A percentile compares a stretch with the other conserved stretches of the same genome.
Evolutionary conservation across 139 green algal species (phyloP).

Genomic region (Picochlorum sp.): DNA sequence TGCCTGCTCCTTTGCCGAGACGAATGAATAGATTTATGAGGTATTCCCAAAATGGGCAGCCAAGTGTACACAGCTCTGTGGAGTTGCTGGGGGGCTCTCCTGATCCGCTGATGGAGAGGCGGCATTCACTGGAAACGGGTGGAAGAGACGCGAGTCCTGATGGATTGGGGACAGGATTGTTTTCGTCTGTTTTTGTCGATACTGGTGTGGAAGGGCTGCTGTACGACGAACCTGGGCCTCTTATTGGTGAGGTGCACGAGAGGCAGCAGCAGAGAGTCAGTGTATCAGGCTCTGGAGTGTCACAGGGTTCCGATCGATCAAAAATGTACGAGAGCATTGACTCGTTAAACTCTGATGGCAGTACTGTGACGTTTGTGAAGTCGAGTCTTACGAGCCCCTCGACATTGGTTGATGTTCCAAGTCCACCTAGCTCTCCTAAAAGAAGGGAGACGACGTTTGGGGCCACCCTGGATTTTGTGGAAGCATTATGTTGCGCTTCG

Average conservation of each 20-base stretch:
- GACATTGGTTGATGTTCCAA: conserved; percentile 2
- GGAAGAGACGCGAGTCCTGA: conserved; percentile 21
- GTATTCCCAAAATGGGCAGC: not conserved
- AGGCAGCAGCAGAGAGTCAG: no score
- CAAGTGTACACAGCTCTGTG: not conserved
- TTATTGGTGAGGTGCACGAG: no score
- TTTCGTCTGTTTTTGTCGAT: conserved; percentile 43
- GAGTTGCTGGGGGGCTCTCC: not conserved
- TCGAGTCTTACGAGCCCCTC: not conserved
- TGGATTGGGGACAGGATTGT: conserved; percentile 35
- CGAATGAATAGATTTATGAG: not conserved
- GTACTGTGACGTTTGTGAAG: not conserved
- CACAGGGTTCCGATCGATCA: not conserved
- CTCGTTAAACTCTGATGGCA: no score
- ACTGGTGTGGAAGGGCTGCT: conserved; percentile 50
- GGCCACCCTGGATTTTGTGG: conserved; percentile 92
- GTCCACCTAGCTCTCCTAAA: conserved; percentile 49
- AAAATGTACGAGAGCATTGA: not conserved
- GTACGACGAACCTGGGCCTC: conserved; percentile 4
- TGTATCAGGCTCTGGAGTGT: not conserved
- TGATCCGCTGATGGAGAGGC: not conserved
- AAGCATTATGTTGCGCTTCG: conserved; percentile 83
- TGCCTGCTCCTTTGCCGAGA: conserved; percentile 45
- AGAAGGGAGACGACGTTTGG: conserved; percentile 74
- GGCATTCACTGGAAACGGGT: not conserved